Conservation (phyloP, 768 basidiomycete genomes). For the Psilocybe sp. region DNA sequence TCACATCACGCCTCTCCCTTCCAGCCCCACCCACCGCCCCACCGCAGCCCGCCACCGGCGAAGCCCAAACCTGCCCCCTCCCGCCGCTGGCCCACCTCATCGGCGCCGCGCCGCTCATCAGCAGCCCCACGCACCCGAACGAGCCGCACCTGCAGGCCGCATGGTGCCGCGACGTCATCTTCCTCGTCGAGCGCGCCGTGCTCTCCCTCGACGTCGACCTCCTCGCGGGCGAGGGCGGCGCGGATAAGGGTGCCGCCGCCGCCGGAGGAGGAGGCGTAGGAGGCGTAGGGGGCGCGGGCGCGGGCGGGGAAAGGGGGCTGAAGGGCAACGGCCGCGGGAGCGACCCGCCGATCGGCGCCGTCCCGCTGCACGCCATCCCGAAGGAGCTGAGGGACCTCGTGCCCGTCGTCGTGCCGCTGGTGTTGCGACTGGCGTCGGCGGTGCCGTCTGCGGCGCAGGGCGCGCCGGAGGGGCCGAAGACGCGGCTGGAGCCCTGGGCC, state of each 20-base stretch:
- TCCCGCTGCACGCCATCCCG: constrained; percentile 50
- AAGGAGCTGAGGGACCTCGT: constrained; percentile 52
- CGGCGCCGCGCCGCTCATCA: constrained; percentile 47
- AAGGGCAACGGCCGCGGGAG: constrained; percentile 9
- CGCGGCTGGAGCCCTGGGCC: constrained; percentile 35
- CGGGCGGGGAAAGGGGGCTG: too few relatives aligned
- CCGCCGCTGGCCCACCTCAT: constrained; percentile 63
- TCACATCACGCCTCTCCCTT: too few relatives aligned
- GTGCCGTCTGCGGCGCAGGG: too few relatives aligned
- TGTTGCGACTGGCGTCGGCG: too few relatives aligned
- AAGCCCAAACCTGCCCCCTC: constrained; percentile 59
- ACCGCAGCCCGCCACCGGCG: constrained; percentile 28
- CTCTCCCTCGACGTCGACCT: constrained; percentile 19
- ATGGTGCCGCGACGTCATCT: constrained; percentile 83
- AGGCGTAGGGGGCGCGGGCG: too few relatives aligned
- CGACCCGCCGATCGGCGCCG: constrained; percentile 50
- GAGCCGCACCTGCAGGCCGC: constrained; percentile 62
- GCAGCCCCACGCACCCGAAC: constrained; percentile 39
- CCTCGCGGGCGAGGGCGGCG: too few relatives aligned
- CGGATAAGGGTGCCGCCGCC: too few relatives aligned
- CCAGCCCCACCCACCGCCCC: constrained; percentile 5
- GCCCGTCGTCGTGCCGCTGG: constrained; percentile 62
- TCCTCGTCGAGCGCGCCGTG: constrained; percentile 58
- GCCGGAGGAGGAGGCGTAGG: too few relatives aligned
- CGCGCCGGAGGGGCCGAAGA: not conserved